Evolutionary conservation across 495 filamentous ascomycete species (phyloP).

Genomic region (Talaromyces liani): DNA sequence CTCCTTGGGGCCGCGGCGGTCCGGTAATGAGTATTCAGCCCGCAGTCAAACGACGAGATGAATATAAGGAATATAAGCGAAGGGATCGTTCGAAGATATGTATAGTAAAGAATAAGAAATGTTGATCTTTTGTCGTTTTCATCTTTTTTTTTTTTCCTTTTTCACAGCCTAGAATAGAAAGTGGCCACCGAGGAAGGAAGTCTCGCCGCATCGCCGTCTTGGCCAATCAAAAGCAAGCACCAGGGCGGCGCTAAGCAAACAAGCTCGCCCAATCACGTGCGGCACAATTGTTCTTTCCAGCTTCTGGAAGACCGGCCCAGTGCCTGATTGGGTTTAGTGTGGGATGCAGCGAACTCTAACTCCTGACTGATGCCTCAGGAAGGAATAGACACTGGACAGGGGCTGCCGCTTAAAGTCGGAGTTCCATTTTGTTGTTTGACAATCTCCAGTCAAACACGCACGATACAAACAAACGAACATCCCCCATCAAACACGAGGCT

Average conservation of each 20-base stretch:
- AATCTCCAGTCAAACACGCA: background rate
- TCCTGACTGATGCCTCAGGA: background rate
- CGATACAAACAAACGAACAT: background rate
- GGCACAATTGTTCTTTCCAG: constrained; percentile 4
- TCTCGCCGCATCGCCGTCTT: background rate
- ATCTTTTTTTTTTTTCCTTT: background rate
- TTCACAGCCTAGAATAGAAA: background rate
- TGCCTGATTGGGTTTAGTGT: background rate
- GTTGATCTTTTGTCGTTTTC: background rate
- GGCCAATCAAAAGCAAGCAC: background rate
- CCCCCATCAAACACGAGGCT: background rate
- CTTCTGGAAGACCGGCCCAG: background rate
- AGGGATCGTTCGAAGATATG: background rate
- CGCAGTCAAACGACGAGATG: background rate
- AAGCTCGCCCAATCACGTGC: background rate
- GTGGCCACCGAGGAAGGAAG: background rate
- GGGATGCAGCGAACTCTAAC: background rate
- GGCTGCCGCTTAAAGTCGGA: background rate
- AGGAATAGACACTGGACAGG: background rate
- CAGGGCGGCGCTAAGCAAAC: background rate
- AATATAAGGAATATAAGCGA: background rate
- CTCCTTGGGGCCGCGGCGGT: background rate
- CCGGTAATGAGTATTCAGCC: background rate
- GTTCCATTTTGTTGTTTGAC: background rate
- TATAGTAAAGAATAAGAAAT: background rate